A percentile compares a stretch with the other conserved stretches of the same genome.
Conservation (phyloP, 2,329 filamentous ascomycete species). For the Nigrospora osmanthi region DNA sequence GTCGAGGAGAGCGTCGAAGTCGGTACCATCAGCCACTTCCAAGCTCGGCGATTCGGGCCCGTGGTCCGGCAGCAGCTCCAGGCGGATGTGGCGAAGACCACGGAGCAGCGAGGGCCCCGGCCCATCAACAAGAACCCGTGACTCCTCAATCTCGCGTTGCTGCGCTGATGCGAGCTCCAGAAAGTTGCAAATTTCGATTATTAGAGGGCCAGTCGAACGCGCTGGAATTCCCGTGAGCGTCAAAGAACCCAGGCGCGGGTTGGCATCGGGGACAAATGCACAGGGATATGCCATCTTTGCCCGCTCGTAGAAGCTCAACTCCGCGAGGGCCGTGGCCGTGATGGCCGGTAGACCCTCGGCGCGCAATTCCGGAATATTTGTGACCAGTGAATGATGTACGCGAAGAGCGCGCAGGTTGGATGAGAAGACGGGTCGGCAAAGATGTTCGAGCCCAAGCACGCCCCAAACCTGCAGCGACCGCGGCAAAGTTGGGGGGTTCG, state of each 20-base stretch:
- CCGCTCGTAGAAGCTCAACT: conserved; percentile 34
- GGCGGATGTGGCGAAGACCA: conserved; percentile 43
- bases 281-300: conserved; percentile 37
- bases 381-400: conserved; percentile 54
- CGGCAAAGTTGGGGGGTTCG: conserved; percentile 16
- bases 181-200: conserved; percentile 38
- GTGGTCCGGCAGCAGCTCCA: conserved; percentile 45
- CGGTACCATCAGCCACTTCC: conserved; percentile 23
- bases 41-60: conserved; percentile 24
- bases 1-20: conserved; percentile 34
- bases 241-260: conserved; percentile 44
- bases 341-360: conserved; percentile 26
- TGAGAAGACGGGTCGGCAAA: conserved; percentile 44
- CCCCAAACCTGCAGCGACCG: conserved; percentile 28
- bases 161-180: conserved; percentile 38
- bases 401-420: conserved; percentile 44
- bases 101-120: conserved; percentile 34
- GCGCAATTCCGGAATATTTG: conserved; percentile 39
- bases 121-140: conserved; percentile 11
- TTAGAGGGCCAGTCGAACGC: conserved; percentile 40
- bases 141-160: conserved; percentile 34
- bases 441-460: conserved; percentile 33
- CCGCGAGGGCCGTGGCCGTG: conserved; percentile 31
- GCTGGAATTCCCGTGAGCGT: conserved; percentile 48
- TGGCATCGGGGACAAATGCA: conserved; percentile 45